Conservation (phyloP, 495 filamentous ascomycete genomes). For the Letharia lupina region DNA sequence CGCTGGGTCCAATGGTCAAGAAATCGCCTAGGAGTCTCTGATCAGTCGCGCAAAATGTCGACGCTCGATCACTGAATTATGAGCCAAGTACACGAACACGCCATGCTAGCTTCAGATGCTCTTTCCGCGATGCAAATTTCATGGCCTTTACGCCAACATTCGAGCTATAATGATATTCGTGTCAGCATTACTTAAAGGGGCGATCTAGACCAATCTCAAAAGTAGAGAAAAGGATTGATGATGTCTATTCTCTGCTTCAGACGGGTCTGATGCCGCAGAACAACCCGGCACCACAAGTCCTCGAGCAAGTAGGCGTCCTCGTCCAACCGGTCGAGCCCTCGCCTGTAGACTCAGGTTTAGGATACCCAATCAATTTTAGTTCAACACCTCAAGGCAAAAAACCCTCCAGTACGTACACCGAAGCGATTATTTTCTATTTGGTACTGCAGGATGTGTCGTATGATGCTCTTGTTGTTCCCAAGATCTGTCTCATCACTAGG, state of each 20-base stretch:
- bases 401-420: background rate
- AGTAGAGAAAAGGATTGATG: constrained; percentile 17
- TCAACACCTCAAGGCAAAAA: background rate
- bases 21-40: constrained; percentile 38
- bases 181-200: background rate
- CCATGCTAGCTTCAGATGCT: background rate
- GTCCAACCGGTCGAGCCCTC: background rate
- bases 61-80: background rate
- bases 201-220: constrained; percentile 10
- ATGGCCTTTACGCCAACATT: constrained; percentile 1
- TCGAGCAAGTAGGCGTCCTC: background rate
- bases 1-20: constrained; percentile 42
- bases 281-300: background rate
- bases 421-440: background rate
- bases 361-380: background rate
- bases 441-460: background rate
- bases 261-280: background rate
- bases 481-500: background rate
- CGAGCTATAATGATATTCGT: background rate
- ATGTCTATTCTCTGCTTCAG: constrained; percentile 14
- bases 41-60: background rate
- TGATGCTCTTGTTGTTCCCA: background rate
- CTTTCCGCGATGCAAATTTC: background rate
- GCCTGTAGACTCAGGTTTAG: background rate
- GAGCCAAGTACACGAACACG: background rate